A percentile compares a stretch with the other conserved stretches of the same genome.
phyloP scores from a whole-genome alignment of 495 filamentous ascomycete species.

The Lophiostoma macrostomum region DNA sequence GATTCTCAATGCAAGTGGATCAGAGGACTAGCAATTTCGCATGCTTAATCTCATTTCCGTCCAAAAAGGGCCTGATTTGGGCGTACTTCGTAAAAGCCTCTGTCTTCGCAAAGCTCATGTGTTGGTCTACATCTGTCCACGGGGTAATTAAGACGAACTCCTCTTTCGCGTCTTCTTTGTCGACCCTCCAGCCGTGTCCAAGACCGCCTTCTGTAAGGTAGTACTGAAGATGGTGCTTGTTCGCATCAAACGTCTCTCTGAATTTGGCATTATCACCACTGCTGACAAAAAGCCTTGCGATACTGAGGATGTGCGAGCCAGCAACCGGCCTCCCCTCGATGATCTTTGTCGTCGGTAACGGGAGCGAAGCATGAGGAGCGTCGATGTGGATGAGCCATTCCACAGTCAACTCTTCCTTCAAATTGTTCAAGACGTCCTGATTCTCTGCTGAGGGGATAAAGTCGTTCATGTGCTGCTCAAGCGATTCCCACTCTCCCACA shows the following conservation, averaged over 20 bases:
- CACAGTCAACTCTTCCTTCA: conserved; percentile 47
- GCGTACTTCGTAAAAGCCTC: conserved; percentile 43
- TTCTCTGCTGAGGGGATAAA: conserved; percentile 33
- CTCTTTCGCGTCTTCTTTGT: conserved; percentile 44
- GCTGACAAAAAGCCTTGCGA: conserved; percentile 47
- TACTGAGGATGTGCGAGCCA: too few relatives aligned
- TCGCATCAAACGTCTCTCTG: conserved; percentile 16
- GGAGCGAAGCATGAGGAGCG: neutral
- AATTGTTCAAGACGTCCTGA: conserved; percentile 43
- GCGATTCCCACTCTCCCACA: conserved; percentile 27
- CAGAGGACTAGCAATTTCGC: conserved; percentile 14
- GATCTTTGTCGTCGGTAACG: conserved; percentile 18
- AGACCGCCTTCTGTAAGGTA: conserved; percentile 44
- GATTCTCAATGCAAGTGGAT: neutral
- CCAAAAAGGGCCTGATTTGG: conserved; percentile 35
- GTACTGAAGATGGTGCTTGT: conserved; percentile 29
- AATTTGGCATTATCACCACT: conserved; percentile 44
- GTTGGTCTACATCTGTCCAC: conserved; percentile 49
- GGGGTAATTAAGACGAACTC: conserved; percentile 54
- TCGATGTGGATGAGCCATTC: conserved; percentile 43
- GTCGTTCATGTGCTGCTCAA: conserved; percentile 13
- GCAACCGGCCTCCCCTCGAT: conserved; percentile 42
- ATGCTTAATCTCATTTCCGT: conserved; percentile 48
- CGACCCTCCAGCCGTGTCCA: conserved; percentile 50
- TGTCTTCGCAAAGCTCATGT: conserved; percentile 44